Evolutionary conservation across 768 basidiomycete species (phyloP).

Genomic region (Gelatoporia subvermispora): DNA sequence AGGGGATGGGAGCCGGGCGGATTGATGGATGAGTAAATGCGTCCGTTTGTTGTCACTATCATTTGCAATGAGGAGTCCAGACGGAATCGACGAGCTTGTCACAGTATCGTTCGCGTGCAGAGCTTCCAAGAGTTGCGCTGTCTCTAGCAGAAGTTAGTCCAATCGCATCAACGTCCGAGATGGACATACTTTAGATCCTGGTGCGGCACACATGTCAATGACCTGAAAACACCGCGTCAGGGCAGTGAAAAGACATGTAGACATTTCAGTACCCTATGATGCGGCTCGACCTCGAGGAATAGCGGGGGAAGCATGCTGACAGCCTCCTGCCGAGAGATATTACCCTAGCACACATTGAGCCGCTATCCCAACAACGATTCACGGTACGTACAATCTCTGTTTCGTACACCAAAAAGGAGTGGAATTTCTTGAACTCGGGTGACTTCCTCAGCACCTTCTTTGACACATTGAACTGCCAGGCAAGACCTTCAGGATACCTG

Average conservation of each 20-base stretch:
- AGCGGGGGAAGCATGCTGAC: slow-evolving; percentile 99
- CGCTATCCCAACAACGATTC: neutral
- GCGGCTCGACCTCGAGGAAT: slow-evolving; percentile 89
- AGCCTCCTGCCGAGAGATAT: slow-evolving; percentile 92
- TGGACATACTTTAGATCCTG: slow-evolving; percentile 79
- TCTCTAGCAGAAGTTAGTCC: slow-evolving; percentile 36
- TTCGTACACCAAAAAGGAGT: slow-evolving; percentile 94
- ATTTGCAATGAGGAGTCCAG: slow-evolving; percentile 90
- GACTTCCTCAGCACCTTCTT: slow-evolving; percentile 85
- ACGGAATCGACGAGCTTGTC: slow-evolving; percentile 62
- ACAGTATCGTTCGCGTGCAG: slow-evolving; percentile 75
- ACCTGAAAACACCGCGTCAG: slow-evolving; percentile 43
- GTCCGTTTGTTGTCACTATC: slow-evolving; percentile 93
- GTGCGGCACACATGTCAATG: slow-evolving; percentile 98
- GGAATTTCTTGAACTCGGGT: slow-evolving; percentile 90
- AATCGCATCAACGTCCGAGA: neutral
- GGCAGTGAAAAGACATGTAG: neutral
- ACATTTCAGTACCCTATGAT: slow-evolving; percentile 73
- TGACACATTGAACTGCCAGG: slow-evolving; percentile 93
- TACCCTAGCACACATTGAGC: slow-evolving; percentile 53
- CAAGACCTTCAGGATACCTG: slow-evolving; percentile 93
- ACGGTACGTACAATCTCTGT: slow-evolving; percentile 79
- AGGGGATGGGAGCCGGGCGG: slow-evolving; percentile 88
- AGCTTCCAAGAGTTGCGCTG: slow-evolving; percentile 93
- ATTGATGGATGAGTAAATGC: slow-evolving; percentile 95